Conservation (phyloP, 352 stramenopile species). For the Phytophthora ramorum region DNA sequence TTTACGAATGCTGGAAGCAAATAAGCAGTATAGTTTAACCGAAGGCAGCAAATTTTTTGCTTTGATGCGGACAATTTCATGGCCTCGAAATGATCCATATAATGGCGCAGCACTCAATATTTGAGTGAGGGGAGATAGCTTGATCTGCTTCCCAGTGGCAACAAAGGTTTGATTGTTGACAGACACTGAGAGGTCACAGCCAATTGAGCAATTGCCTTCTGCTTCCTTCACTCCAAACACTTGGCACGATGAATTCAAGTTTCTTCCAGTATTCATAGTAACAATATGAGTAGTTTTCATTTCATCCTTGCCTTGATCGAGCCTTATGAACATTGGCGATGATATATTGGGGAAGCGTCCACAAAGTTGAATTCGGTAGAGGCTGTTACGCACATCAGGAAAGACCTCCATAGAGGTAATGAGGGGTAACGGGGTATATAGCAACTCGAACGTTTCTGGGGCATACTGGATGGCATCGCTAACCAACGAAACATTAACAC, state of each 20-base stretch:
- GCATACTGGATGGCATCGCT: constrained; percentile 21
- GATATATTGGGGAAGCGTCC: constrained; percentile 17
- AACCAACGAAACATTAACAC: constrained; percentile 42
- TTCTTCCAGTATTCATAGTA: constrained; percentile 2
- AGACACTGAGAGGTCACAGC: constrained; percentile 45
- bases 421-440: constrained; percentile 34
- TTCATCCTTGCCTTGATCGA: constrained; percentile 19
- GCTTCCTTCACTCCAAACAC: constrained; percentile 11
- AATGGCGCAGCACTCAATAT: constrained; percentile 23
- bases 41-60: constrained; percentile 25
- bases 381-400: constrained; percentile 4
- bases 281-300: not conserved
- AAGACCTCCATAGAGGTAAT: constrained; percentile 34
- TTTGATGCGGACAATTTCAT: constrained; percentile 38
- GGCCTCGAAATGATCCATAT: constrained; percentile 39
- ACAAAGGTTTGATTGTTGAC: constrained; percentile 53
- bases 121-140: constrained; percentile 13
- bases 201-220: constrained; percentile 17
- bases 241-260: constrained; percentile 26
- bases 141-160: constrained; percentile 31
- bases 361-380: constrained; percentile 23
- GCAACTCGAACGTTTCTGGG: constrained; percentile 38
- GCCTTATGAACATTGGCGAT: constrained; percentile 18
- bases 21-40: constrained; percentile 38
- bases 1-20: constrained; percentile 18